Percentiles rank a stretch among this genome's conserved stretches.
Evolutionary conservation across 345 rosid genomes (phyloP).

Genomic region (Hibiscus mutabilis): DNA sequence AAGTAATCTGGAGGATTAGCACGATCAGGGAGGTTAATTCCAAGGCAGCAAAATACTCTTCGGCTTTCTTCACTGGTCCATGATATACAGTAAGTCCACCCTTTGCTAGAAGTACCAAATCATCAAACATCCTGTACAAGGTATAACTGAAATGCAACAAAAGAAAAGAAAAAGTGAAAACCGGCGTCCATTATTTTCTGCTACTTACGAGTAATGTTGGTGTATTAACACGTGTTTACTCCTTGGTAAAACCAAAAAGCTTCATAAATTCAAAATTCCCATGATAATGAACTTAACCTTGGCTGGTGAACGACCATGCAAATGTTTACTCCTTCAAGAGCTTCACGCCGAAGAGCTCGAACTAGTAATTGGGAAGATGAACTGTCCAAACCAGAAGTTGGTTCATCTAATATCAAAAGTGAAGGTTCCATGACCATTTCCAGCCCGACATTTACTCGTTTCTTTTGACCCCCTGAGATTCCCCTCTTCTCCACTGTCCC

Average conservation of each 20-base stretch:
- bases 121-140: conserved; percentile 91
- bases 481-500: conserved; percentile 97
- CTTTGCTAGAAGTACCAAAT: conserved; percentile 90
- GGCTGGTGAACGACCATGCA: conserved; percentile 98
- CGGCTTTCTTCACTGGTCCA: conserved; percentile 92
- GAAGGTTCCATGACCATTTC: conserved; percentile 99
- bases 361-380: conserved; percentile 92
- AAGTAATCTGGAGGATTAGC: conserved; percentile 96
- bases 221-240: background rate
- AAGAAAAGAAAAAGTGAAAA: background rate
- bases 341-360: conserved; percentile 95
- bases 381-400: conserved; percentile 97
- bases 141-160: conserved; percentile 55
- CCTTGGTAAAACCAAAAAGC: background rate
- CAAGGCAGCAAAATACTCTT: conserved; percentile 80
- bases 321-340: conserved; percentile 95
- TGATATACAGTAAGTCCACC: conserved; percentile 90
- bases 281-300: conserved; percentile 40
- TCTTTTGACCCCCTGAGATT: conserved; percentile 98
- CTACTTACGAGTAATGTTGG: background rate
- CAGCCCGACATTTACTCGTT: conserved; percentile 95
- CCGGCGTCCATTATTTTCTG: background rate
- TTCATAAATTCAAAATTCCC: background rate
- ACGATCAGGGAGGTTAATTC: conserved; percentile 86
- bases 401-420: conserved; percentile 91